phyloP scores from a whole-genome alignment of 441 rosid species.

The Erysimum pusillum region DNA sequence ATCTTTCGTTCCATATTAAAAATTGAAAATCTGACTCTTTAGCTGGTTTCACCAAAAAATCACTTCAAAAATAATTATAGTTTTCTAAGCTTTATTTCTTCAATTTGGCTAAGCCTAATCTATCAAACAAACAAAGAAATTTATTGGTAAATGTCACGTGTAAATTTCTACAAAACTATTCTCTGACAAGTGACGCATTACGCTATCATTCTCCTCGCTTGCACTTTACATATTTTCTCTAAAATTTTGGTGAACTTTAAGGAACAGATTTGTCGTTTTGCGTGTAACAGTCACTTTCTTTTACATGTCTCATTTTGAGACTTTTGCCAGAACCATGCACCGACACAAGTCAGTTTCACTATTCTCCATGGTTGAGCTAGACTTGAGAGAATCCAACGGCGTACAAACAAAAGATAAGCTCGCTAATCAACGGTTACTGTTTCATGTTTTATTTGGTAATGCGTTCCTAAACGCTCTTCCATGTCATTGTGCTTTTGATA shows the following conservation, averaged over 20 bases:
- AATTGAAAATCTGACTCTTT: too few species aligned
- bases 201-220: constrained; percentile 31
- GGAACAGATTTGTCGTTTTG: constrained; percentile 21
- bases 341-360: constrained; percentile 21
- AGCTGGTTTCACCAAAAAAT: too few species aligned
- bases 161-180: too few species aligned
- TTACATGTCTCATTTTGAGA: background rate
- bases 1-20: background rate
- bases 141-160: too few species aligned
- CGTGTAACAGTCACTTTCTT: constrained; percentile 1
- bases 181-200: constrained; percentile 5
- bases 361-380: constrained; percentile 20
- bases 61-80: too few species aligned
- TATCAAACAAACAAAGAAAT: too few species aligned
- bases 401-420: background rate
- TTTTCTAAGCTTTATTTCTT: background rate
- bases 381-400: constrained; percentile 24
- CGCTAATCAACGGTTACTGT: background rate
- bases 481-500: background rate
- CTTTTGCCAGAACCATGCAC: constrained; percentile 28
- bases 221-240: background rate
- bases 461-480: background rate
- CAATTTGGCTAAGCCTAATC: background rate
- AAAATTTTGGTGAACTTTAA: constrained; percentile 11
- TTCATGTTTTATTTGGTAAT: background rate